Conservation (phyloP, 495 filamentous ascomycete genomes). For the Neurospora tetrasperma region DNA sequence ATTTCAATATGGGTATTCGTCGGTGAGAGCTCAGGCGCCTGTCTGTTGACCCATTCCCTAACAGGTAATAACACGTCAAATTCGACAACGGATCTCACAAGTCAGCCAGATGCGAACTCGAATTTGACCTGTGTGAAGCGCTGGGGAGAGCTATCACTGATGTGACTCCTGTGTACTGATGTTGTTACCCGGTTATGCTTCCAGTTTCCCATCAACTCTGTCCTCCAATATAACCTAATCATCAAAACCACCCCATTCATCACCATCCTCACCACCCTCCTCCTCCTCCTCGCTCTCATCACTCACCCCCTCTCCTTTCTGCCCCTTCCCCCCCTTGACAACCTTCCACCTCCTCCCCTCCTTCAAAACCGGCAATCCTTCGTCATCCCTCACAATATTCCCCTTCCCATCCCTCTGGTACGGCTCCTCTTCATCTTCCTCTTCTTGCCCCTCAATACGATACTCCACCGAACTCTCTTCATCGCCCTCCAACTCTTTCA, state of each 20-base stretch:
- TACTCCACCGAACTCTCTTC: slow-evolving; percentile 18
- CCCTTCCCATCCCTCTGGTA: slow-evolving; percentile 16
- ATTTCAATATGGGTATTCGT: too few relatives aligned
- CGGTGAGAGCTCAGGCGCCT: too few relatives aligned
- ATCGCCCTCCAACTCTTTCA: slow-evolving; percentile 17
- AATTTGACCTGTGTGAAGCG: too few relatives aligned
- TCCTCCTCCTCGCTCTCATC: slow-evolving; percentile 1
- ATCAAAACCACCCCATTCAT: slow-evolving; percentile 40
- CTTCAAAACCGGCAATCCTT: slow-evolving; percentile 7
- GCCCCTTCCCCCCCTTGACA: slow-evolving; percentile 22
- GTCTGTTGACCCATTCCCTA: too few relatives aligned
- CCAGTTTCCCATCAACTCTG: not conserved
- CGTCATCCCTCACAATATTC: slow-evolving; percentile 19
- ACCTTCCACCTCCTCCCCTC: slow-evolving; percentile 12
- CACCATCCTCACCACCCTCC: slow-evolving; percentile 6
- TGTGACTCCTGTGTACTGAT: not conserved
- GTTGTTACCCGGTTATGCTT: not conserved
- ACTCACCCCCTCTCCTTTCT: slow-evolving; percentile 10
- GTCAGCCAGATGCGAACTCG: too few relatives aligned
- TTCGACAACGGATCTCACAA: too few relatives aligned
- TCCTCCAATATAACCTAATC: slow-evolving; percentile 19
- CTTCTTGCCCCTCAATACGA: slow-evolving; percentile 2
- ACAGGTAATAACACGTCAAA: too few relatives aligned
- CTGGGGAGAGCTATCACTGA: too few relatives aligned
- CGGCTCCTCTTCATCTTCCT: slow-evolving; percentile 14